Percentiles rank a stretch among this genome's conserved stretches.
phyloP scores from a whole-genome alignment of 257 asterid genomes.

The Nicotiana knightiana region DNA sequence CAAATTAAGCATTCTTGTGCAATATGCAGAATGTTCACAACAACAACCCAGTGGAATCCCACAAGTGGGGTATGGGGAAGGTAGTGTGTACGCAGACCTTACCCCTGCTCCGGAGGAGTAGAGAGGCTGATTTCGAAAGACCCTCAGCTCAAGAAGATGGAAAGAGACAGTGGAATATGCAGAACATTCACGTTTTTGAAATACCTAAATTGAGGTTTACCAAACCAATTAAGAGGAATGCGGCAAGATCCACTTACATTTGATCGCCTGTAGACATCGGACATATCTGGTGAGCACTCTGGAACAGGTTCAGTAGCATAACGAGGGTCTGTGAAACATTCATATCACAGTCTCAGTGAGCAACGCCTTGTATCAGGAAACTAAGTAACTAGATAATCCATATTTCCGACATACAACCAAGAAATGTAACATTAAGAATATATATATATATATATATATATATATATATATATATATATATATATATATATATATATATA shows the following conservation, averaged over 20 bases:
- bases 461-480: too few species aligned
- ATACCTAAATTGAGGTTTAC: neutral
- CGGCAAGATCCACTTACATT: slow-evolving; percentile 35
- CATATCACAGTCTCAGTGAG: slow-evolving; percentile 14
- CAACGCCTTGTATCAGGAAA: slow-evolving; percentile 1
- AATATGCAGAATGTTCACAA: too few species aligned
- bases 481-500: too few species aligned
- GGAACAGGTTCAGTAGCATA: slow-evolving; percentile 39
- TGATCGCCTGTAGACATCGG: slow-evolving; percentile 33
- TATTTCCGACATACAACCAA: neutral
- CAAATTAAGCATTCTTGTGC: neutral
- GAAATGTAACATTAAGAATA: neutral
- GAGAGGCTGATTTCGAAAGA: too few species aligned
- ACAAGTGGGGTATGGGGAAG: too few species aligned
- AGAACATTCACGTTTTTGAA: neutral
- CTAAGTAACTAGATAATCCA: neutral
- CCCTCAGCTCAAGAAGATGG: too few species aligned
- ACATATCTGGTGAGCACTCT: slow-evolving; percentile 41
- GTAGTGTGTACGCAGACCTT: too few species aligned
- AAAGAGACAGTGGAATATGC: neutral
- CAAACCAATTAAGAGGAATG: neutral
- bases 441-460: too few species aligned
- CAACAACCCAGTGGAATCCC: too few species aligned
- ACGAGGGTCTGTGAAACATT: slow-evolving; percentile 36
- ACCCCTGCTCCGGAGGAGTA: too few species aligned